Conservation (phyloP, 768 basidiomycete genomes). For the Lentinus brumalis region DNA sequence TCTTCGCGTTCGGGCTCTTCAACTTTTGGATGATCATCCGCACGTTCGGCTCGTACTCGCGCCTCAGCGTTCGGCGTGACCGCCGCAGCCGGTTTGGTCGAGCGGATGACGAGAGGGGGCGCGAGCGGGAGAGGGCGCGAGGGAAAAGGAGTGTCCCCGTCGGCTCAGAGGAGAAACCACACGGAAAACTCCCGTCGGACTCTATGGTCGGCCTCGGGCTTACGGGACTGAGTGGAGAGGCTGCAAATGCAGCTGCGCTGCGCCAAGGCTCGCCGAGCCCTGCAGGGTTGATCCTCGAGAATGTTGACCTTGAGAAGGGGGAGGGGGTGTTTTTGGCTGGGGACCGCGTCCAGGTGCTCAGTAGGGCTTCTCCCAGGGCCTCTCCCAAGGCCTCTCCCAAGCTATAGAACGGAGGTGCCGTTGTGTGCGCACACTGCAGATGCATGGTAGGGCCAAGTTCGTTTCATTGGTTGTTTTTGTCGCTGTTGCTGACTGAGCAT, state of each 20-base stretch:
- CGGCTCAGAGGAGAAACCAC: conserved; percentile 9
- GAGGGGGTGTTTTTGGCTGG: conserved; percentile 16
- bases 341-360: conserved; percentile 11
- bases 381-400: conserved; percentile 25
- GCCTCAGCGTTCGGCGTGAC: conserved; percentile 15
- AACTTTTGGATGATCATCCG: conserved; percentile 63
- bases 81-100: conserved; percentile 10
- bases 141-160: conserved; percentile 1
- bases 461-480: neutral
- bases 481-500: no score
- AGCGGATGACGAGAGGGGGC: conserved; percentile 9
- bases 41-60: conserved; percentile 60
- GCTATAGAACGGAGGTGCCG: conserved; percentile 6
- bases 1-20: conserved; percentile 59
- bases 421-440: neutral
- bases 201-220: conserved; percentile 24
- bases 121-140: conserved; percentile 16
- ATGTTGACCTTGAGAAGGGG: conserved; percentile 24
- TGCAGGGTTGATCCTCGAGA: conserved; percentile 15
- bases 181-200: conserved; percentile 14
- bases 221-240: conserved; percentile 17
- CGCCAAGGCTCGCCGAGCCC: conserved; percentile 14
- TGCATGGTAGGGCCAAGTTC: neutral
- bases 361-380: conserved; percentile 13
- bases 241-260: neutral